Evolutionary conservation across 1,139 yeast species (phyloP).

Genomic region (Hyphopichia khmerensis): DNA sequence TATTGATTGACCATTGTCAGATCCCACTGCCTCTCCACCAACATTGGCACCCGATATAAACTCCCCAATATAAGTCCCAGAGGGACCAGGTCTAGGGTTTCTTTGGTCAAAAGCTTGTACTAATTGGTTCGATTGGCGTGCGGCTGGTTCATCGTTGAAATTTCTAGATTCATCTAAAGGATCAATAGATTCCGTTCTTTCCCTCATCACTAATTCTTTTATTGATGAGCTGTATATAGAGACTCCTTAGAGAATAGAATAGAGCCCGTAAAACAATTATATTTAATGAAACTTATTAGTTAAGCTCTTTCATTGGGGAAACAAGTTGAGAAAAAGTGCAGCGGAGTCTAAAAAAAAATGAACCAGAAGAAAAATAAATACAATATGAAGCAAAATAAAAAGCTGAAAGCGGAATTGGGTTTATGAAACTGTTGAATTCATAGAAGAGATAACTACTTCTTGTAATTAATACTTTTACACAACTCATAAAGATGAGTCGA

Average conservation of each 20-base stretch:
- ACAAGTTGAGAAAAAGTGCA: too few species aligned
- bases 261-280: too few species aligned
- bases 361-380: too few species aligned
- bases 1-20: background rate
- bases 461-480: too few species aligned
- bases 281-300: too few species aligned
- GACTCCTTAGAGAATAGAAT: too few species aligned
- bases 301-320: too few species aligned
- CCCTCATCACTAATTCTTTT: background rate
- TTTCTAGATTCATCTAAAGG: constrained; percentile 1
- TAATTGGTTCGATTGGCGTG: background rate
- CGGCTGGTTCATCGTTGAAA: background rate
- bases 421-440: too few species aligned
- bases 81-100: background rate
- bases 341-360: too few species aligned
- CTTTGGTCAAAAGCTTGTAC: background rate
- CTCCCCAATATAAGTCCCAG: background rate
- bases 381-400: too few species aligned
- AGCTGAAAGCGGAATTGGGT: too few species aligned
- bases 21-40: background rate
- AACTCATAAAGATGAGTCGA: background rate
- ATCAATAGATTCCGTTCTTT: background rate
- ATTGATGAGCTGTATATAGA: too few species aligned
- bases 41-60: background rate
- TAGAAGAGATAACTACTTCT: background rate